Evolutionary conservation across 331 rosid species (phyloP), one percentile per base, ranked within the genome.

Genomic region (Arachis monticola): DNA sequence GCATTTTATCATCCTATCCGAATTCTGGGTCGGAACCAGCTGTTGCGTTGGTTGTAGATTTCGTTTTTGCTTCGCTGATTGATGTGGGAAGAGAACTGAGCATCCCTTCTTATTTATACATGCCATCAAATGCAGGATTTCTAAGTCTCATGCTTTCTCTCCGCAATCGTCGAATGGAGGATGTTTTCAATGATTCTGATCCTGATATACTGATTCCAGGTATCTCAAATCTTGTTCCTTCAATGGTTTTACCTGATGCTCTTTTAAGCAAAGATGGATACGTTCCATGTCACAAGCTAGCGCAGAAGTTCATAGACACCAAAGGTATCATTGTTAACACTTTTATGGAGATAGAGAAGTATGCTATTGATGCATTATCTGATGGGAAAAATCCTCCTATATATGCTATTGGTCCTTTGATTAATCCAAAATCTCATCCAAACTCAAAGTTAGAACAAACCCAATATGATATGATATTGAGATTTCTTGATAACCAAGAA

Each of bases 341-440:
- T 0, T 81, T 88, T 55, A 68, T 73, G 3, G 93, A 84, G 31
- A 17, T 88, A 57, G 96, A 90, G 81, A 62, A 69, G 9, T 1
- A 64, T 74, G 75, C 56, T 32, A 57, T 83, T 22, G 76, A 68
- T 63, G 80, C 79, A 27, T 22, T 85, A 66, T 58, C 60, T 56
- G 51, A 67, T 75, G 55, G 48, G 1, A 42, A 74, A 72, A 44
- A 64, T 3, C 91, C 91, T 75, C 87, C 90, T 5, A 74, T 86
- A 8, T 88, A 83, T 74, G 42, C 86, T 46, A 83, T 90, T 79
- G 96, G 91, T 7, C 96, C 91, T 8, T 85, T 90, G 85, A 38
- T 90, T 50, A 86, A 85, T 7, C 52, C 77, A 46, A 82, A 81
- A 40, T 72, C 83, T 17, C 79, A 10, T 7, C 81, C 81, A 0